phyloP scores from a whole-genome alignment of 768 basidiomycete species.

The Royoungia palumana region DNA sequence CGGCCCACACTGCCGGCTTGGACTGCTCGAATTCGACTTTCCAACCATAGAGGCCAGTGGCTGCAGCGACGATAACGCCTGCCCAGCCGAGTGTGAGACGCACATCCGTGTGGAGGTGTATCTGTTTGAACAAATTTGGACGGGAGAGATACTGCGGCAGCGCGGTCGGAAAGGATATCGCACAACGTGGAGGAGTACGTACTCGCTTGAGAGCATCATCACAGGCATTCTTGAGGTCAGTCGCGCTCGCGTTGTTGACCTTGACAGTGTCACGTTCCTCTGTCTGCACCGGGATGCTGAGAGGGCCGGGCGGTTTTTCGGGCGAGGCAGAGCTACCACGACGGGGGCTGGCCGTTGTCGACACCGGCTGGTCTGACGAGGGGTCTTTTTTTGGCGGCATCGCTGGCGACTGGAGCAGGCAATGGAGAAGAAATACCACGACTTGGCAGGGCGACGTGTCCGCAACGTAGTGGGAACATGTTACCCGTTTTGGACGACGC shows the following conservation, averaged over 20 bases:
- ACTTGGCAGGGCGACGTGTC: slow-evolving; percentile 21
- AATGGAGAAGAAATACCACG: neutral
- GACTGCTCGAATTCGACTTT: slow-evolving; percentile 86
- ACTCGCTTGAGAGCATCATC: slow-evolving; percentile 93
- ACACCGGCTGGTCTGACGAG: slow-evolving; percentile 10
- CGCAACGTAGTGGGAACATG: slow-evolving; percentile 16
- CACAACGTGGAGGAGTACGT: slow-evolving; percentile 22
- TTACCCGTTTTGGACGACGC: slow-evolving; percentile 1
- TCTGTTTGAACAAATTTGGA: slow-evolving; percentile 82
- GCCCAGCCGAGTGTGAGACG: slow-evolving; percentile 85
- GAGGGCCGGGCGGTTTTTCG: slow-evolving; percentile 50
- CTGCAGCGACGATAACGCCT: slow-evolving; percentile 76
- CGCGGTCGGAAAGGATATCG: neutral
- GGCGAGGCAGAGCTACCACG: slow-evolving; percentile 26
- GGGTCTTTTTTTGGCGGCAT: slow-evolving; percentile 23
- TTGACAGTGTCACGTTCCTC: slow-evolving; percentile 54
- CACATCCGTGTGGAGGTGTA: slow-evolving; percentile 84
- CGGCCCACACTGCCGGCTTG: slow-evolving; percentile 75
- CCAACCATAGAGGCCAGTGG: slow-evolving; percentile 82
- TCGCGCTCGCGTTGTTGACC: slow-evolving; percentile 55
- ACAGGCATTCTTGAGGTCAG: slow-evolving; percentile 65
- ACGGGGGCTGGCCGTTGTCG: slow-evolving; percentile 17
- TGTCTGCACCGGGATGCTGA: slow-evolving; percentile 43
- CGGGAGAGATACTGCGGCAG: slow-evolving; percentile 71
- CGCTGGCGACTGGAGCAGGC: neutral